These are phyloP conservation scores for Phellopilus nigrolimitatus DNA, from an alignment of 1,284 basidiomycete genomes.

Conservation along the genomic window DNA sequence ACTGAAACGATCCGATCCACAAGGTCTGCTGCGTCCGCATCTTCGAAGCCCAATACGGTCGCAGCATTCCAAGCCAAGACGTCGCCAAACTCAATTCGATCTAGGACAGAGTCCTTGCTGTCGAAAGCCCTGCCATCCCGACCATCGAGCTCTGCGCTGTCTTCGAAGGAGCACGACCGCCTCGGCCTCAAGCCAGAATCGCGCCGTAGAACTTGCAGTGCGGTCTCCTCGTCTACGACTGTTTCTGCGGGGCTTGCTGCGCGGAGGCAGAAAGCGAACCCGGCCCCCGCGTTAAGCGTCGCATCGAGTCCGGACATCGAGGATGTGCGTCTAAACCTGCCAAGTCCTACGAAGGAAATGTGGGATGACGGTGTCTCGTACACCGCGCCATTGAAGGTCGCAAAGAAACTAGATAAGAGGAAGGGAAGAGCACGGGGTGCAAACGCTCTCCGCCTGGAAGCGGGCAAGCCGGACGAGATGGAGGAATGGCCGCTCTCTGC, in stretches of 20 bases:
- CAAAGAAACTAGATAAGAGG: neutral
- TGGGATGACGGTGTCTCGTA: neutral
- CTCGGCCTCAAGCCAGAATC: neutral
- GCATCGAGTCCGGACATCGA: neutral
- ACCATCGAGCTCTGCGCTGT: neutral
- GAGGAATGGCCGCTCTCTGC: slow-evolving; percentile 41
- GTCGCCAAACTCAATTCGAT: neutral
- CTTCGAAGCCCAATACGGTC: neutral
- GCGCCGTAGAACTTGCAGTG: neutral
- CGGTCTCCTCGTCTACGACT: neutral
- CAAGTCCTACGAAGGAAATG: neutral
- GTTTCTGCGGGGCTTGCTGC: neutral
- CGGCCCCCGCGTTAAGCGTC: neutral
- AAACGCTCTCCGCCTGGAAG: neutral
- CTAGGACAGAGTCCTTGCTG: neutral
- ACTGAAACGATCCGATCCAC: neutral
- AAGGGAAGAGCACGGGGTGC: neutral
- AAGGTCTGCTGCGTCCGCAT: neutral
- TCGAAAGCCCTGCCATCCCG: neutral
- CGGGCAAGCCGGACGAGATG: slow-evolving; percentile 21
- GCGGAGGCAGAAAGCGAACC: neutral
- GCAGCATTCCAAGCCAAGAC: neutral
- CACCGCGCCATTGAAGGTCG: neutral
- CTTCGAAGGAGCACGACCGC: neutral
- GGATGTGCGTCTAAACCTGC: neutral